Base-by-base conservation (phyloP, 208 protist genomes). In the Crithidia sp. region DNA sequence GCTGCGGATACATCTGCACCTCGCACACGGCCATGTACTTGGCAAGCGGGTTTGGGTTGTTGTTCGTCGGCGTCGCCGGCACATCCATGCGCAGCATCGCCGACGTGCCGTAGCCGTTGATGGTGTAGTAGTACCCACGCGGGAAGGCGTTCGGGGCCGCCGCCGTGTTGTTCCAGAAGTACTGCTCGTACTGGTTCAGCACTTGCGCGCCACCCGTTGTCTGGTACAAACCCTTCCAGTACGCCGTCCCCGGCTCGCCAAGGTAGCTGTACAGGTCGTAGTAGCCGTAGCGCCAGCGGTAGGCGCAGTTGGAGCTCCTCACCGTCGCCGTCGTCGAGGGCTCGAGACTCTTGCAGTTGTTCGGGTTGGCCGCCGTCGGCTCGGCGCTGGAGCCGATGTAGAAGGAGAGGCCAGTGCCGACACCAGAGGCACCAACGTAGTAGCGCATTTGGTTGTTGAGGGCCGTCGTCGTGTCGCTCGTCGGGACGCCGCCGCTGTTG, bases 271-370 rank as follows among this genome's bases (percentile, higher is more conserved):
- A 81, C 13, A 57, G 47, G 58, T 85, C 82, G 73, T 82, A 85
- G 69, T 74, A 85, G 36, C 85, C 85, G 54, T 81, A 81, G 41
- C 65, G 59, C 72, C 70, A 90, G 71, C 85, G 85, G 81, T 87
- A 90, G 41, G 52, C 60, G 47, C 85, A 90, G 56, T 69, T 74
- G 9, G 28, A 67, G 50, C 82, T 81, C 71, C 61, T 85, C 54
- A 36, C 41, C 37, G 52, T 6, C 7, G 36, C 28, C 36, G 54
- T 50, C 2, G 40, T 41, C 7, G 40, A 53, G 5, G 53, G 41
- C 14, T 53, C 14, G 4, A 5, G 58, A 6, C 72, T 50, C 3
- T 13, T 39, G 68, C 82, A 87, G 3, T 3, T 13, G 71, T 67
- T 81, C 16, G 28, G 16, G 40, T 58, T 50, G 5, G 19, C 8